A percentile compares a stretch with the other conserved stretches of the same genome.
phyloP scores from a whole-genome alignment of 257 asterid species.

The Salvia splendens region DNA sequence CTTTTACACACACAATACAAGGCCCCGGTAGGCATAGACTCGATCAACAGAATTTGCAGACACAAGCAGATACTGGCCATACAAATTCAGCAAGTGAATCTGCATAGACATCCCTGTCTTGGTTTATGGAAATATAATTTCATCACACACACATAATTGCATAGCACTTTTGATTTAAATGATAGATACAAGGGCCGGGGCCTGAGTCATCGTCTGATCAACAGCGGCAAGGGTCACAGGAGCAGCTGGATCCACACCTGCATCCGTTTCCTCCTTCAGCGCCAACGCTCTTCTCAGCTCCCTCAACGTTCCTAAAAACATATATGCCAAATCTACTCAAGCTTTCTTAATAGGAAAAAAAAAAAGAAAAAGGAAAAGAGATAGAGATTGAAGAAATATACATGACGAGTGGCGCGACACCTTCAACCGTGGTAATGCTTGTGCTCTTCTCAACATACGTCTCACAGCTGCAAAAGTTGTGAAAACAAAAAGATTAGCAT shows the following conservation, averaged over 20 bases:
- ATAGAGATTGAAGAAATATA: slow-evolving; percentile 2
- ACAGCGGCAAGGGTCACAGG: slow-evolving; percentile 52
- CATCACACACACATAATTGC: slow-evolving; percentile 17
- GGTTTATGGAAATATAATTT: slow-evolving; percentile 24
- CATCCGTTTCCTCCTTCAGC: slow-evolving; percentile 57
- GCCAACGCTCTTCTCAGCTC: slow-evolving; percentile 38
- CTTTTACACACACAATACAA: too few relatives aligned
- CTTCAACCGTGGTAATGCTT: slow-evolving; percentile 36
- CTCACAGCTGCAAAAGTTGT: slow-evolving; percentile 38
- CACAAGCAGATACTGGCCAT: not conserved
- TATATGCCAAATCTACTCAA: not conserved
- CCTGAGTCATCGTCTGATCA: slow-evolving; percentile 19
- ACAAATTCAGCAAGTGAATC: not conserved
- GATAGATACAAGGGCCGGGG: slow-evolving; percentile 7
- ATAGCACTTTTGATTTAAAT: not conserved
- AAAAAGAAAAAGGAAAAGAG: not conserved
- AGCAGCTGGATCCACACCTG: slow-evolving; percentile 57
- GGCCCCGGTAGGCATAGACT: not conserved
- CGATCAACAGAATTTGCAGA: not conserved
- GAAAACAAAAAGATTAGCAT: not conserved
- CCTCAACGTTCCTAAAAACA: slow-evolving; percentile 34
- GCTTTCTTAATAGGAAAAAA: too few relatives aligned
- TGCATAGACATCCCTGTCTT: not conserved
- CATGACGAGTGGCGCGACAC: slow-evolving; percentile 49
- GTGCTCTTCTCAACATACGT: slow-evolving; percentile 48